These are phyloP conservation scores for Alloteropsis semialata DNA, from an alignment of 176 grass and related monocot genomes.

Conservation along the genomic window DNA sequence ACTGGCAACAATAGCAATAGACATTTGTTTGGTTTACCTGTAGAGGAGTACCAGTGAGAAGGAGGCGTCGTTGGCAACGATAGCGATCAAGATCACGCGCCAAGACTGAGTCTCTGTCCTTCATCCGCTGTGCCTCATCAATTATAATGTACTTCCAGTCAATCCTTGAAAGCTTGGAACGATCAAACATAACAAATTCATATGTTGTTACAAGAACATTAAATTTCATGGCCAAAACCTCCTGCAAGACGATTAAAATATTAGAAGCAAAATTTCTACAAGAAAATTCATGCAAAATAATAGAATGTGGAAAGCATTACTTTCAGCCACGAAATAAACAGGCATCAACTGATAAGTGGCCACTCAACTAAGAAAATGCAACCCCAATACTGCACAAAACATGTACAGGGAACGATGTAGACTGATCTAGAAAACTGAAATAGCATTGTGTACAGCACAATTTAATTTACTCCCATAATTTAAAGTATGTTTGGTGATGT, in stretches of 20 bases:
- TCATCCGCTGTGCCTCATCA: conserved; percentile 99
- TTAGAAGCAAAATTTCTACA: background rate
- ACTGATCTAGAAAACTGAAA: conserved; percentile 3
- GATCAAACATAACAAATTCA: conserved; percentile 98
- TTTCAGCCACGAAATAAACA: conserved; percentile 7
- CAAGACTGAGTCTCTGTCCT: conserved; percentile 94
- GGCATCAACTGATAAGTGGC: background rate
- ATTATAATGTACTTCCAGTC: conserved; percentile 99
- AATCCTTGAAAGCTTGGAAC: conserved; percentile 96
- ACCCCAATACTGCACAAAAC: background rate
- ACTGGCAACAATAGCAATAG: background rate
- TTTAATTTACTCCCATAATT: background rate
- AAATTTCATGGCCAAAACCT: conserved; percentile 95
- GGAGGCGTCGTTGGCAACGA: conserved; percentile 89
- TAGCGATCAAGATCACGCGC: conserved; percentile 96
- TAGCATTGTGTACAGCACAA: background rate
- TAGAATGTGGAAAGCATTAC: background rate
- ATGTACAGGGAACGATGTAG: background rate
- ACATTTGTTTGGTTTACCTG: conserved; percentile 51
- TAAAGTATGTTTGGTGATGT: background rate
- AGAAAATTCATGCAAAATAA: background rate
- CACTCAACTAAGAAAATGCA: conserved; percentile 7
- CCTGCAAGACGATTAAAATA: conserved; percentile 47
- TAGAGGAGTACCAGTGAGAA: conserved; percentile 94
- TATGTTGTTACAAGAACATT: conserved; percentile 99